Conservation (phyloP, 495 filamentous ascomycete genomes). For the Tuber umbilicatum region DNA sequence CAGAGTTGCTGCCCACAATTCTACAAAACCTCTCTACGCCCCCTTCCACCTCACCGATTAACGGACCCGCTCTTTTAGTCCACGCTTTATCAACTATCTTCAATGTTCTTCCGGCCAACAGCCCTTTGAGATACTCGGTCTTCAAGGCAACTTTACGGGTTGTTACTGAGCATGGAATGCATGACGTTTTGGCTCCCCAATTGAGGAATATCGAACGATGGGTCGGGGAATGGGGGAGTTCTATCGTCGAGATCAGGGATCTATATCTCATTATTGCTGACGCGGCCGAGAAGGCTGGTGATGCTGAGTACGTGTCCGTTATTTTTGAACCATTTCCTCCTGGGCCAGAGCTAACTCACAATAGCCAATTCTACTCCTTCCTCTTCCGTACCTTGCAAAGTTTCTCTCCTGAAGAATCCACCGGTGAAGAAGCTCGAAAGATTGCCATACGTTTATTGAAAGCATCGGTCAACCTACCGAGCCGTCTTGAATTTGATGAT, state of each 20-base stretch:
- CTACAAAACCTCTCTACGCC: conserved; percentile 83
- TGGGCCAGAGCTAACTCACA: conserved; percentile 16
- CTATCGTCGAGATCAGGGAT: conserved; percentile 71
- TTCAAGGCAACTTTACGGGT: conserved; percentile 76
- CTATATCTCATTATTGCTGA: conserved; percentile 73
- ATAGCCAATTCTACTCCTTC: conserved; percentile 67
- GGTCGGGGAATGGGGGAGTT: conserved; percentile 75
- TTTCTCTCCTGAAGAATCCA: conserved; percentile 65
- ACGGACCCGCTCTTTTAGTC: conserved; percentile 76
- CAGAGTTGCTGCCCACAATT: conserved; percentile 76
- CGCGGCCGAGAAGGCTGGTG: conserved; percentile 65
- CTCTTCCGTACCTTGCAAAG: conserved; percentile 76
- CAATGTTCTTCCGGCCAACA: conserved; percentile 74
- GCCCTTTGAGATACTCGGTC: conserved; percentile 79
- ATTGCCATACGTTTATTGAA: conserved; percentile 78
- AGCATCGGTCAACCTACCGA: conserved; percentile 64
- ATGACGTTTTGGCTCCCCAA: conserved; percentile 71
- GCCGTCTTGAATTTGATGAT: conserved; percentile 90
- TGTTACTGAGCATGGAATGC: conserved; percentile 63
- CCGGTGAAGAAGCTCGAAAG: conserved; percentile 64
- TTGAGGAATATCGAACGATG: conserved; percentile 71
- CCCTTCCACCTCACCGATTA: conserved; percentile 72
- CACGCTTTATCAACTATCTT: conserved; percentile 89
- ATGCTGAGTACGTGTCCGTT: conserved; percentile 56
- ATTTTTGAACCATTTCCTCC: background rate